Evolutionary conservation across 2,329 filamentous ascomycete species (phyloP).

Genomic region (Hypoxylon sp.): DNA sequence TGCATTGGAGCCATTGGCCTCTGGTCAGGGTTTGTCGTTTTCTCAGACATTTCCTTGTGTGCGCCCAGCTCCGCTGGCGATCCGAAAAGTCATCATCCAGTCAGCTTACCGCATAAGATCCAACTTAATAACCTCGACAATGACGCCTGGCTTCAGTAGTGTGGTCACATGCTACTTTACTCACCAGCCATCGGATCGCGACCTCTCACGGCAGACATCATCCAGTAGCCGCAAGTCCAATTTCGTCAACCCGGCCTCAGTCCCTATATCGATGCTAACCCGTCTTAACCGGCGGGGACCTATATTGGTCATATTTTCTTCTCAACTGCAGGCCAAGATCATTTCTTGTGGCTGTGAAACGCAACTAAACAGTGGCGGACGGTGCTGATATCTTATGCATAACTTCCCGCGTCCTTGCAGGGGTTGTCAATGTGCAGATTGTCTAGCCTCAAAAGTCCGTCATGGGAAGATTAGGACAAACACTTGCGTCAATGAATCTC

Average conservation of each 20-base stretch:
- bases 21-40: conserved; percentile 10
- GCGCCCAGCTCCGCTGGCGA: conserved; percentile 11
- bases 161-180: conserved; percentile 29
- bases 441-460: conserved; percentile 17
- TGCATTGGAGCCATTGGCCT: conserved; percentile 22
- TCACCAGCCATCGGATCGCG: conserved; percentile 31
- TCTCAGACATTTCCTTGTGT: background rate
- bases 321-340: conserved; percentile 21
- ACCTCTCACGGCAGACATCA: conserved; percentile 21
- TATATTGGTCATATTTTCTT: conserved; percentile 23
- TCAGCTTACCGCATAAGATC: conserved; percentile 38
- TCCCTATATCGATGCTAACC: conserved; percentile 18
- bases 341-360: conserved; percentile 18
- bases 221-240: conserved; percentile 17
- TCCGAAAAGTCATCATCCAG: conserved; percentile 28
- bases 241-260: conserved; percentile 16
- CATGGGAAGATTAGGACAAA: conserved; percentile 6
- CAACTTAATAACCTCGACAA: conserved; percentile 22
- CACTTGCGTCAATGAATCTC: conserved; percentile 22
- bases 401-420: conserved; percentile 23
- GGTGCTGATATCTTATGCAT: conserved; percentile 21
- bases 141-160: conserved; percentile 12
- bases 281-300: conserved; percentile 18
- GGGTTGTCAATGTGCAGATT: conserved; percentile 29
- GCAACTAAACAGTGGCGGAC: conserved; percentile 14